Conservation (phyloP, 305 asterid species). For the Striga hermonthica region DNA sequence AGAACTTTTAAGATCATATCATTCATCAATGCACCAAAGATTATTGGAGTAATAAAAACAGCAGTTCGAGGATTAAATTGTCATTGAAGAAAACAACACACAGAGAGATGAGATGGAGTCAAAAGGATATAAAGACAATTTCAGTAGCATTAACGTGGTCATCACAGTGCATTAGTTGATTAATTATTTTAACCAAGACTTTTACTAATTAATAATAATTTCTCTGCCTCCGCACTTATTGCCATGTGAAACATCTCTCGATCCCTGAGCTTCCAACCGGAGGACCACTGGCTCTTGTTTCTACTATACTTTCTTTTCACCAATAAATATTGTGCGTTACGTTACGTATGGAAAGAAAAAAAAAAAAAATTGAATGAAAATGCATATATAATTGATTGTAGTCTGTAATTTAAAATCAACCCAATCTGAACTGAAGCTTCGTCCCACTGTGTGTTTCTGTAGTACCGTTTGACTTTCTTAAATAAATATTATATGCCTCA, state of each 20-base stretch:
- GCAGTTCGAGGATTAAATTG: too few relatives aligned
- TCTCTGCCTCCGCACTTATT: conserved; percentile 33
- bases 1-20: too few relatives aligned
- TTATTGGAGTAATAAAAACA: too few relatives aligned
- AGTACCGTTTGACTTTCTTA: conserved; percentile 17
- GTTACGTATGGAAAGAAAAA: neutral
- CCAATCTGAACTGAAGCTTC: neutral
- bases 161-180: neutral
- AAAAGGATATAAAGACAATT: too few relatives aligned
- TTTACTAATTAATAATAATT: neutral
- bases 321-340: too few relatives aligned
- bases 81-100: too few relatives aligned
- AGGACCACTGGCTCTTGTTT: too few relatives aligned
- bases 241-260: conserved; percentile 62
- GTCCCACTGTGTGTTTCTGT: neutral
- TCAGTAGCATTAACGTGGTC: conserved; percentile 9
- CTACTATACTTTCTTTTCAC: neutral
- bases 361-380: too few relatives aligned
- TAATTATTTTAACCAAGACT: conserved; percentile 9
- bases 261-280: neutral
- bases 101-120: too few relatives aligned
- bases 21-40: too few relatives aligned
- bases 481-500: neutral
- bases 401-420: too few relatives aligned
- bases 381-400: too few relatives aligned